Conservation (phyloP, 768 basidiomycete species). For the Gloeostereum incarnatum region DNA sequence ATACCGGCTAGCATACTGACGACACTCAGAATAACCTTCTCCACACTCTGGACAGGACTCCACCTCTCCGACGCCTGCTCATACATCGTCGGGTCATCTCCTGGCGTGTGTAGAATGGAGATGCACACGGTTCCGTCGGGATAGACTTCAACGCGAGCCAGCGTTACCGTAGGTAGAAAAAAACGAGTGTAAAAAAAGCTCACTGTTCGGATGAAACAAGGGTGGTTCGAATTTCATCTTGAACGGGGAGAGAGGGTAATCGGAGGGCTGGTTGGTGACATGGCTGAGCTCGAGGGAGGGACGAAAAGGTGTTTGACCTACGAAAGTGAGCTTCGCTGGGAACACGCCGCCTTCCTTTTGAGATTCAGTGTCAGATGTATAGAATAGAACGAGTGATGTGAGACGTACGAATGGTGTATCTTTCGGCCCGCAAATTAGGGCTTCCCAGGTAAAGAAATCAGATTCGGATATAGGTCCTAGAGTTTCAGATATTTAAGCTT, state of each 20-base stretch:
- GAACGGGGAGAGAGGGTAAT: constrained; percentile 97
- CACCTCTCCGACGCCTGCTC: constrained; percentile 94
- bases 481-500: background rate
- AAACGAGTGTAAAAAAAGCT: constrained; percentile 16
- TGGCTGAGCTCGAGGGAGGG: constrained; percentile 3
- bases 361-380: background rate
- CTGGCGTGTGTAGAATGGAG: constrained; percentile 93
- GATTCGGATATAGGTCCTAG: constrained; percentile 83
- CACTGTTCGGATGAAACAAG: constrained; percentile 95
- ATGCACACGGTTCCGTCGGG: constrained; percentile 96
- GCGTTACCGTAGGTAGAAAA: constrained; percentile 6
- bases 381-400: background rate
- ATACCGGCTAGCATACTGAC: constrained; percentile 94
- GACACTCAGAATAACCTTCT: constrained; percentile 94
- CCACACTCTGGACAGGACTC: constrained; percentile 98
- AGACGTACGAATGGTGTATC: constrained; percentile 84
- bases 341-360: constrained; percentile 90
- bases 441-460: constrained; percentile 96
- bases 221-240: constrained; percentile 99
- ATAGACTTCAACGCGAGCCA: constrained; percentile 59
- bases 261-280: constrained; percentile 49
- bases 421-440: constrained; percentile 86
- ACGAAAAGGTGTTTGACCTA: constrained; percentile 29
- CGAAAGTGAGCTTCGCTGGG: constrained; percentile 86
- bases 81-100: constrained; percentile 88